phyloP scores from a whole-genome alignment of 2,329 filamentous ascomycete species.

The Microdochium bolleyi region DNA sequence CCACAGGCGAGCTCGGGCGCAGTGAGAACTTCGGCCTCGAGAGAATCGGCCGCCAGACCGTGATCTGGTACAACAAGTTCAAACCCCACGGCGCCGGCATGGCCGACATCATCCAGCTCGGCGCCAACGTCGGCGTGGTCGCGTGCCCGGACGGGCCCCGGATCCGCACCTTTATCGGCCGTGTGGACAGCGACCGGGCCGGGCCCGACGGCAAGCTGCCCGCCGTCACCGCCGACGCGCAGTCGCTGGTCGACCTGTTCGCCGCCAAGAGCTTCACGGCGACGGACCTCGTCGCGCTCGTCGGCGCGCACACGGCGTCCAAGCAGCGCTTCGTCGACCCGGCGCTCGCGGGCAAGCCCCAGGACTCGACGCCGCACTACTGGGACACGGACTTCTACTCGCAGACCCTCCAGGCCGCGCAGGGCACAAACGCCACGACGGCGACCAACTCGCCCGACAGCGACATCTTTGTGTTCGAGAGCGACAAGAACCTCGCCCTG shows the following conservation, averaged over 20 bases:
- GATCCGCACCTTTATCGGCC: constrained; percentile 38
- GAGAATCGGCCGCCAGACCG: constrained; percentile 27
- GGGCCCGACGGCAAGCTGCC: constrained; percentile 37
- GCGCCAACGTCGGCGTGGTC: constrained; percentile 35
- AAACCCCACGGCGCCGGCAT: constrained; percentile 30
- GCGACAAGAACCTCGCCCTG: constrained; percentile 17
- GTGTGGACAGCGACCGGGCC: constrained; percentile 30
- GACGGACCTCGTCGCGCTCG: constrained; percentile 41
- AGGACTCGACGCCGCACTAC: constrained; percentile 38
- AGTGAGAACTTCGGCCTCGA: constrained; percentile 36
- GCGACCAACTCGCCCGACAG: constrained; percentile 1
- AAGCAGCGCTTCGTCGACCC: constrained; percentile 37
- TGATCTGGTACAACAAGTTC: constrained; percentile 28
- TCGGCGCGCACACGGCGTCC: constrained; percentile 44
- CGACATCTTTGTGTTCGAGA: constrained; percentile 23
- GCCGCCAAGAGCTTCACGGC: constrained; percentile 39
- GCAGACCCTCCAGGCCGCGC: constrained; percentile 21
- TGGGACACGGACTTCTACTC: constrained; percentile 44
- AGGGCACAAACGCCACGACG: not conserved
- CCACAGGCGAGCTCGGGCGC: constrained; percentile 25
- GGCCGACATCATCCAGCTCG: constrained; percentile 47
- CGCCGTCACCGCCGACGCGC: constrained; percentile 25
- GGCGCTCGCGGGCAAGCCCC: constrained; percentile 24
- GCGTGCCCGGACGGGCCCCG: constrained; percentile 43
- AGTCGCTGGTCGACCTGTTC: constrained; percentile 37